Evolutionary conservation across 768 basidiomycete genomes (phyloP).

Genomic region (Tylopilus rubrobrunneus): DNA sequence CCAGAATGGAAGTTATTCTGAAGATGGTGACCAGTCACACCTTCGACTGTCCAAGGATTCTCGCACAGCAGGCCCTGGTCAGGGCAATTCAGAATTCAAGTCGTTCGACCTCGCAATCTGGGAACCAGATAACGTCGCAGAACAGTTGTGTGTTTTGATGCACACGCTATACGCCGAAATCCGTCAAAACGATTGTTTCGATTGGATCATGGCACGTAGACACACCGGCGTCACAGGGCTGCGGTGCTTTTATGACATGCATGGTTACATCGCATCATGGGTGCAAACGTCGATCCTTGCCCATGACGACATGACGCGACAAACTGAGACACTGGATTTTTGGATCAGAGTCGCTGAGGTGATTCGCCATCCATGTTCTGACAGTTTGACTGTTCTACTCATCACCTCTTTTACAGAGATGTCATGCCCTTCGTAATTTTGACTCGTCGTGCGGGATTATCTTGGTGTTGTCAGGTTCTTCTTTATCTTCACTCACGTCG

Average conservation of each 20-base stretch:
- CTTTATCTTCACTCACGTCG: constrained; percentile 51
- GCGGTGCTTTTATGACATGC: constrained; percentile 51
- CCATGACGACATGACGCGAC: constrained; percentile 45
- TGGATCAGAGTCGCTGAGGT: constrained; percentile 83
- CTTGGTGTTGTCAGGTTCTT: constrained; percentile 57
- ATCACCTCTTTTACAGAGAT: constrained; percentile 45
- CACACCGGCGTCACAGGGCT: constrained; percentile 42
- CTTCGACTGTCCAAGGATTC: constrained; percentile 23
- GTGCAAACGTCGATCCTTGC: constrained; percentile 61
- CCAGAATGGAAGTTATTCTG: not conserved
- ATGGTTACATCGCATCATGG: constrained; percentile 64
- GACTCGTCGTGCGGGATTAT: constrained; percentile 66
- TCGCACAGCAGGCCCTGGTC: not conserved
- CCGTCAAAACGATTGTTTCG: constrained; percentile 69
- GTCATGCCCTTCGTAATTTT: constrained; percentile 58
- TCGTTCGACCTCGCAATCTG: constrained; percentile 38
- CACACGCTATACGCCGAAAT: constrained; percentile 65
- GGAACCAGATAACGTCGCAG: constrained; percentile 67
- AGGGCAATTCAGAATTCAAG: not conserved
- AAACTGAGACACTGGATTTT: constrained; percentile 59
- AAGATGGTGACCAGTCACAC: not conserved
- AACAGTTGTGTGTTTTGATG: constrained; percentile 79
- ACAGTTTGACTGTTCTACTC: not conserved
- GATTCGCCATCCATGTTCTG: constrained; percentile 19
- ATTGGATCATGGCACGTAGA: constrained; percentile 44